Conservation (phyloP, 345 rosid genomes). For the Ailanthus altissimus region DNA sequence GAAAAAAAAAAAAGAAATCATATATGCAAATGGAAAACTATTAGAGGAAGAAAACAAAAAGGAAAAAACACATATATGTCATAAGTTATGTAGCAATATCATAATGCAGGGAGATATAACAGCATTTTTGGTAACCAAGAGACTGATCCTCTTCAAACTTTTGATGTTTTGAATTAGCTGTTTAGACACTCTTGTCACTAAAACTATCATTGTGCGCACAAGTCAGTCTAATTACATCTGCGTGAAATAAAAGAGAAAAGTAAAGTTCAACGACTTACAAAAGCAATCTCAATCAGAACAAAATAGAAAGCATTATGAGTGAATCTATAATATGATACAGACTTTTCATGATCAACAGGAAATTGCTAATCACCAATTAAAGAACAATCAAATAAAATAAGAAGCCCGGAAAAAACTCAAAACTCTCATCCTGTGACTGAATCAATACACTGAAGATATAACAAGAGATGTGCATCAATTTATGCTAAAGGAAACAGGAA, state of each 20-base stretch:
- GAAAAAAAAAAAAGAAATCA: background rate
- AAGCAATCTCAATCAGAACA: background rate
- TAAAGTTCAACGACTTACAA: background rate
- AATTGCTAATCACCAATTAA: slow-evolving; percentile 17
- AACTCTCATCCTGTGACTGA: slow-evolving; percentile 18
- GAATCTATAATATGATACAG: slow-evolving; percentile 29
- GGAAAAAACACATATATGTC: background rate
- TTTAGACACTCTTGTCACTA: background rate
- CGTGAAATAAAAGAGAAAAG: background rate
- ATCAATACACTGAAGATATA: slow-evolving; percentile 18
- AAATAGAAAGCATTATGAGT: background rate
- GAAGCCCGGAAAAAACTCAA: slow-evolving; percentile 22
- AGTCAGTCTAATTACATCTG: background rate
- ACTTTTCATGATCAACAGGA: slow-evolving; percentile 17
- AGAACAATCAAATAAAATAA: slow-evolving; percentile 22
- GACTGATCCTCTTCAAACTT: background rate
- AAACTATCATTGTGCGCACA: background rate
- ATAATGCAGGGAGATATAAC: background rate
- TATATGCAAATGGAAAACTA: background rate
- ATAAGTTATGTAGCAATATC: background rate
- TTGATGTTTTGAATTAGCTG: background rate
- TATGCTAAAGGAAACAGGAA: slow-evolving; percentile 16
- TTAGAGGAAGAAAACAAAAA: background rate
- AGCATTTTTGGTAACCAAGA: background rate
- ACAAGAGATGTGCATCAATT: slow-evolving; percentile 20